Conservation (phyloP, 805 yeast genomes). For the Wickerhamiella sergipiensis region DNA sequence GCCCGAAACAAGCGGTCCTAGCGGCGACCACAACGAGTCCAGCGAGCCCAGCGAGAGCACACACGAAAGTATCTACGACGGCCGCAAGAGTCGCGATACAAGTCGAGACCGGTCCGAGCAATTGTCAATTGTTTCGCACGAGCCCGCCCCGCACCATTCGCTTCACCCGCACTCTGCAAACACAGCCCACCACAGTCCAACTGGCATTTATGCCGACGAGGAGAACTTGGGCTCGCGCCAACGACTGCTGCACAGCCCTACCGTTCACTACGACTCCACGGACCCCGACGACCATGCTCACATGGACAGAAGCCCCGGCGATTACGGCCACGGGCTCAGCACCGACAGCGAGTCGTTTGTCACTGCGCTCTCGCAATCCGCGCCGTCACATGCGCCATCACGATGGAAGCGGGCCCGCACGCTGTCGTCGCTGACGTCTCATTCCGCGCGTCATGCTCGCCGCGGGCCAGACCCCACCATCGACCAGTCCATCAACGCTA, state of each 20-base stretch:
- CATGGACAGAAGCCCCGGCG: no score
- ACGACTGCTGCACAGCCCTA: background rate
- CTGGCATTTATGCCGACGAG: background rate
- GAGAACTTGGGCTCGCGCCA: background rate
- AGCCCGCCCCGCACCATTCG: background rate
- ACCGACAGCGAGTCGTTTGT: background rate
- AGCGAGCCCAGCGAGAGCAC: no score
- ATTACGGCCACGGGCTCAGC: background rate
- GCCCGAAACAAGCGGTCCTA: no score
- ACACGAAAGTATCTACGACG: no score
- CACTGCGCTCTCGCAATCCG: background rate
- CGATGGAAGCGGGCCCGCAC: background rate
- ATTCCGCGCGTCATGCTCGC: background rate
- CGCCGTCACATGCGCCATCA: background rate
- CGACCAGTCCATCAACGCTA: background rate
- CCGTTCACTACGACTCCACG: background rate
- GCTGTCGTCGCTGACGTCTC: background rate
- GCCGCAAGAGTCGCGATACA: no score
- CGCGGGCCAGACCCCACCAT: background rate
- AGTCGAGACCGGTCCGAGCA: background rate
- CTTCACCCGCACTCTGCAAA: no score
- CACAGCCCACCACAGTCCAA: no score
- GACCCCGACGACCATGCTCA: background rate
- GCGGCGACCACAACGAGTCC: no score
- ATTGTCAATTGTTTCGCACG: background rate